These are phyloP conservation scores for Epichloe coenophiala DNA, from an alignment of 2,329 filamentous ascomycete genomes.

Conservation along the genomic window DNA sequence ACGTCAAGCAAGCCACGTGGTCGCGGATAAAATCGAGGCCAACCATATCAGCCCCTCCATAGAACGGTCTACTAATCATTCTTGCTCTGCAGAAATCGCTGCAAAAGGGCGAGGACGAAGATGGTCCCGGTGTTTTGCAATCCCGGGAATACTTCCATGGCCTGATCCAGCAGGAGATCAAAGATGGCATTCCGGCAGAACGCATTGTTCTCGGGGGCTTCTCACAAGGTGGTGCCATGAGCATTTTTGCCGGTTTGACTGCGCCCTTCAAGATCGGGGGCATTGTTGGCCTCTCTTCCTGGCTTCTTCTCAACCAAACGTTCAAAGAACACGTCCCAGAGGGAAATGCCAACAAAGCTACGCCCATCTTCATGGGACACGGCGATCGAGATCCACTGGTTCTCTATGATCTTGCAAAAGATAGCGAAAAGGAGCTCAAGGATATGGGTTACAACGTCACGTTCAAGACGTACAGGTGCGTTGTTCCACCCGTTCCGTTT, in stretches of 20 bases:
- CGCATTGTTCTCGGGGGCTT: conserved; percentile 81
- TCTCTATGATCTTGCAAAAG: conserved; percentile 50
- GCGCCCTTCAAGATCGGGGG: conserved; percentile 60
- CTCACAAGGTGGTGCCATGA: conserved; percentile 75
- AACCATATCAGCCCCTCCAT: neutral
- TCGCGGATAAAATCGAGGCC: neutral
- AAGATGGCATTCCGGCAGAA: conserved; percentile 62
- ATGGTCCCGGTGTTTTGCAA: conserved; percentile 53
- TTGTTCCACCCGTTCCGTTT: neutral
- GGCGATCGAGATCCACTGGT: conserved; percentile 69
- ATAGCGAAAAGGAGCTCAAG: conserved; percentile 53
- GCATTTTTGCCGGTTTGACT: conserved; percentile 65
- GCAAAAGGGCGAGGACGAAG: conserved; percentile 30
- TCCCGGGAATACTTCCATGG: conserved; percentile 55
- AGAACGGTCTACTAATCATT: neutral
- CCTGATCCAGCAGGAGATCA: conserved; percentile 67
- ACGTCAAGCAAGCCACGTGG: conserved; percentile 10
- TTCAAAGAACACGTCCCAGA: conserved; percentile 26
- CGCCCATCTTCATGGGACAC: conserved; percentile 80
- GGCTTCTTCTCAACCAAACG: conserved; percentile 50
- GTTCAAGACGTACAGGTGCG: conserved; percentile 61
- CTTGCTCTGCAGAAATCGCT: conserved; percentile 17
- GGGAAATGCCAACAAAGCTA: conserved; percentile 43
- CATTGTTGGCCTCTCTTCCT: conserved; percentile 71
- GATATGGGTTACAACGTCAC: conserved; percentile 59